Base-by-base conservation (phyloP, 176 grass and related monocot species). In the Otatea glauca region DNA sequence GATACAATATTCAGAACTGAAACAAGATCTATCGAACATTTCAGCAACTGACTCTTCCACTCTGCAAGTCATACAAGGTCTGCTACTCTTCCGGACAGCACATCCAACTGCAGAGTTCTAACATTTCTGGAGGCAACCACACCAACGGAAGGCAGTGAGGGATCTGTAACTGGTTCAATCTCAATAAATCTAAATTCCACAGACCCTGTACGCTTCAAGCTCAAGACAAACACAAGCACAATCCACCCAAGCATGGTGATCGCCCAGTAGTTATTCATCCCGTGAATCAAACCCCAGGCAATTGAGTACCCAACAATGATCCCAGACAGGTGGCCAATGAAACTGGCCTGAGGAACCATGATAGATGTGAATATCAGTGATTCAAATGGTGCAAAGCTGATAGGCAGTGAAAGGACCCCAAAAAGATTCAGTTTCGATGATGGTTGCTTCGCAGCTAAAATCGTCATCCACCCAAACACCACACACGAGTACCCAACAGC, bases 381-480 rank as follows among this genome's bases (percentile, higher is more conserved):
- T 72, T 99, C 97, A 15, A 99, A 99, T 1, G 97, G 97, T 0
- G 97, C 97, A 34, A 96, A 99, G 79, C 93, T 99, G 85, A 99
- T 96, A 0, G 97, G 97, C 74, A 99, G 82, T 15, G 91, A 96
- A 42, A 99, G 97, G 84, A 99, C 72, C 20, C 97, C 93, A 5
- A 99, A 99, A 0, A 99, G 69, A 41, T 96, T 99, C 21, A 99
- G 85, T 83, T 94, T 99, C 0, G 93, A 92, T 0, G 93, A 94
- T 1, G 97, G 97, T 17, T 99, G 97, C 89, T 99, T 99, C 1
- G 90, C 90, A 0, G 97, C 91, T 24, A 99, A 89, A 34, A 99
- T 99, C 3, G 97, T 99, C 97, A 99, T 99, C 97, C 97, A 99
- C 65, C 97, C 97, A 14, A 99, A 99, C 21, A 99, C 97, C 0